Percentiles rank a stretch among this genome's conserved stretches.
Conservation (phyloP, 768 basidiomycete species). For the Macrocybe gigantea region DNA sequence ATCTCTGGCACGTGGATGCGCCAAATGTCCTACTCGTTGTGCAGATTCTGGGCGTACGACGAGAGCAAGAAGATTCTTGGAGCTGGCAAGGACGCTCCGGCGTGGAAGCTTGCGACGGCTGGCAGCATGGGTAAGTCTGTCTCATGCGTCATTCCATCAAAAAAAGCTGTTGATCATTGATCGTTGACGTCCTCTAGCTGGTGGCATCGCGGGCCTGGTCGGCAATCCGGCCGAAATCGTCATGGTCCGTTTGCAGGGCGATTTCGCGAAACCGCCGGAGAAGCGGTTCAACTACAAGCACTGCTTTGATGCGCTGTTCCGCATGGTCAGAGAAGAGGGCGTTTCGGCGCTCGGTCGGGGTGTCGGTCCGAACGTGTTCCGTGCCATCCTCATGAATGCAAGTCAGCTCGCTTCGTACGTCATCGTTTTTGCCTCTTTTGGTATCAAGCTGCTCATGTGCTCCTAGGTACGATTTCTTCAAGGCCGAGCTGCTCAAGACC, state of each 20-base stretch:
- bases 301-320: conserved; percentile 80
- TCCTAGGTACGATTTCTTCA: conserved; percentile 85
- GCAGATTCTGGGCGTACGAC: conserved; percentile 92
- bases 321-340: conserved; percentile 91
- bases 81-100: conserved; percentile 63
- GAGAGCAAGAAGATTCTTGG: conserved; percentile 83
- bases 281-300: conserved; percentile 89
- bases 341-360: conserved; percentile 70
- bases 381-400: conserved; percentile 86
- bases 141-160: neutral
- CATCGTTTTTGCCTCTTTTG: neutral
- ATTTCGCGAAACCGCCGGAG: conserved; percentile 84
- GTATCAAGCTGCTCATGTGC: neutral
- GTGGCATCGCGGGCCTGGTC: conserved; percentile 80
- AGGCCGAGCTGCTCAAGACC: conserved; percentile 71
- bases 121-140: conserved; percentile 75
- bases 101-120: conserved; percentile 76
- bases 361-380: conserved; percentile 78
- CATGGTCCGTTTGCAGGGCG: conserved; percentile 87
- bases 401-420: conserved; percentile 86
- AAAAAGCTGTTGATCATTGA: conserved; percentile 5
- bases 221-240: conserved; percentile 82
- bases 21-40: conserved; percentile 90
- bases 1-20: conserved; percentile 86
- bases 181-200: conserved; percentile 41